Conservation (phyloP, 352 stramenopile genomes). For the Globisporangium spiculum region DNA sequence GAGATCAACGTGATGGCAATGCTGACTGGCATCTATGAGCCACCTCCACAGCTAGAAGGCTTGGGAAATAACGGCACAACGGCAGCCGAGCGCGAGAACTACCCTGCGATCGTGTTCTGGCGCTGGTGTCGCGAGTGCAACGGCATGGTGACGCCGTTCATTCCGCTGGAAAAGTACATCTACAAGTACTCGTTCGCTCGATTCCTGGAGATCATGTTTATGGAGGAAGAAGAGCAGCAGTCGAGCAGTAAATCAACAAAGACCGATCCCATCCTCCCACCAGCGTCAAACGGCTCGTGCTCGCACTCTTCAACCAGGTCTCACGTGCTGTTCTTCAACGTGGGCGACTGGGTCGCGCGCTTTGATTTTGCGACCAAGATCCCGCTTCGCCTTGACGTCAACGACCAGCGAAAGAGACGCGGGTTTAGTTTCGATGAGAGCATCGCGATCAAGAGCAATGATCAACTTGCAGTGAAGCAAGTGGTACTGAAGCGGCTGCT, state of each 20-base stretch:
- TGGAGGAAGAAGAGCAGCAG: conserved; percentile 51
- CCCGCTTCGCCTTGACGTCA: conserved; percentile 30
- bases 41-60: conserved; percentile 21
- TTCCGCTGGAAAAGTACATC: conserved; percentile 85
- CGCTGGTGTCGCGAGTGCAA: conserved; percentile 96
- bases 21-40: conserved; percentile 34
- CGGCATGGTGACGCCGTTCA: conserved; percentile 90
- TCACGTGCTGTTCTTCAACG: conserved; percentile 82
- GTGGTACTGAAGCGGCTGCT: conserved; percentile 29
- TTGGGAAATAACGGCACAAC: not conserved
- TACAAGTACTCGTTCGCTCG: conserved; percentile 98
- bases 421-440: not conserved
- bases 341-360: conserved; percentile 64
- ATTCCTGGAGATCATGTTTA: conserved; percentile 96
- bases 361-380: conserved; percentile 57
- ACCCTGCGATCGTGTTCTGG: conserved; percentile 92
- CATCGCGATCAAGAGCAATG: not conserved
- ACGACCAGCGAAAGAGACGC: conserved; percentile 17
- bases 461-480: conserved; percentile 28
- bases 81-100: conserved; percentile 29
- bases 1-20: conserved; percentile 49
- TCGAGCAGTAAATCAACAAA: conserved; percentile 18
- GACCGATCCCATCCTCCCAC: conserved; percentile 6
- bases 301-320: conserved; percentile 50
- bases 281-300: conserved; percentile 24